Percentiles rank a stretch among this genome's conserved stretches.
Conservation (phyloP, 129 eudicot species). For the Centella asiatica region DNA sequence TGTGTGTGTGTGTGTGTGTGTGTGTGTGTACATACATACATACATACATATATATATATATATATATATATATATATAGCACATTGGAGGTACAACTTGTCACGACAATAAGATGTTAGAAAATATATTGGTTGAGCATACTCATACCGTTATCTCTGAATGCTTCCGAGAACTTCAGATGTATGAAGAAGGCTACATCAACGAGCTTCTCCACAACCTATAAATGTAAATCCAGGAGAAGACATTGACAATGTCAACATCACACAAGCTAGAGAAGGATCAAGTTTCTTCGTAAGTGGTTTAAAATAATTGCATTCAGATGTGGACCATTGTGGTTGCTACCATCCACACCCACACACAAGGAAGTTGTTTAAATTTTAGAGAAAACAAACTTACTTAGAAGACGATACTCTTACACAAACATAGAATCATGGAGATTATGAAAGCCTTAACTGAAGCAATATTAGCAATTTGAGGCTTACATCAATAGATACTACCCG, state of each 20-base stretch:
- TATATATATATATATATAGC: too few species aligned
- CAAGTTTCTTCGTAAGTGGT: not conserved
- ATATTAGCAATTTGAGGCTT: not conserved
- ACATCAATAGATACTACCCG: not conserved
- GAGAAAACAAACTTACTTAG: slow-evolving; percentile 6
- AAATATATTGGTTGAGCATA: not conserved
- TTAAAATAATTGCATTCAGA: not conserved
- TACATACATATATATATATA: too few species aligned
- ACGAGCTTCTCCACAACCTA: slow-evolving; percentile 91
- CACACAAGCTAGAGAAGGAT: not conserved
- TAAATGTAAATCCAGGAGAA: slow-evolving; percentile 8
- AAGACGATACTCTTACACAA: not conserved
- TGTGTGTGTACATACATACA: too few species aligned
- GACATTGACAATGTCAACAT: not conserved
- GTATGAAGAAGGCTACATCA: slow-evolving; percentile 72
- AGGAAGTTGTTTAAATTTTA: not conserved
- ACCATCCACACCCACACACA: not conserved
- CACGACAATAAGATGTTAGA: not conserved
- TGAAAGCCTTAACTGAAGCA: not conserved
- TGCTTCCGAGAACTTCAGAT: slow-evolving; percentile 57
- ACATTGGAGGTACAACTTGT: too few species aligned
- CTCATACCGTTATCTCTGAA: slow-evolving; percentile 57
- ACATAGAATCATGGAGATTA: not conserved
- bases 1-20: too few species aligned
- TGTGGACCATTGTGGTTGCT: not conserved